These are phyloP conservation scores for Loxodes magnus DNA, from an alignment of 73 alveolate species.

Conservation along the genomic window DNA sequence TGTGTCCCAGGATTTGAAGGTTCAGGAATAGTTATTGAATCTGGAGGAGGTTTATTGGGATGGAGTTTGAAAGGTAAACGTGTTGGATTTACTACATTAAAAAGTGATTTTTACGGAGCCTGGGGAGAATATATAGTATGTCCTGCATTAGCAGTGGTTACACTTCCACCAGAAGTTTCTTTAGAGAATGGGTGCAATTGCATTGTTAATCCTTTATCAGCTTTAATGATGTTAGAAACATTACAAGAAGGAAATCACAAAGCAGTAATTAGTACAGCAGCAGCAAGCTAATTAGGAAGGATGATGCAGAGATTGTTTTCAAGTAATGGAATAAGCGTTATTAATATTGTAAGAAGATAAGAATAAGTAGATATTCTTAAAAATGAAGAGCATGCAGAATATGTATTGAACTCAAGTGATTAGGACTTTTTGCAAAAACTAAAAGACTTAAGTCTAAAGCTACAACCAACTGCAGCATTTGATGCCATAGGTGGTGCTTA, in stretches of 20 bases:
- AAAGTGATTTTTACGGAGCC: conserved; percentile 30
- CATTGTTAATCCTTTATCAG: conserved; percentile 59
- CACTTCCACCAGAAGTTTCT: conserved; percentile 29
- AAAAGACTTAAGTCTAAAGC: conserved; percentile 19
- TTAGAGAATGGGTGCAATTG: conserved; percentile 24
- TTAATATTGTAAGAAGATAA: conserved; percentile 51
- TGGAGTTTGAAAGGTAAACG: conserved; percentile 27
- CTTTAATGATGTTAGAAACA: conserved; percentile 19
- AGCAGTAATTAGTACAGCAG: conserved; percentile 54
- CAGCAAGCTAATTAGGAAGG: conserved; percentile 61
- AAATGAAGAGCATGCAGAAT: conserved; percentile 43
- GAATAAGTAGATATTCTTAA: conserved; percentile 31
- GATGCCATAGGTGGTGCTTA: conserved; percentile 64
- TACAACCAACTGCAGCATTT: conserved; percentile 42
- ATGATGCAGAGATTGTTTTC: conserved; percentile 34
- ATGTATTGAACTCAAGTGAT: conserved; percentile 32
- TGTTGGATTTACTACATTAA: conserved; percentile 31
- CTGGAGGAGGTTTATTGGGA: conserved; percentile 33
- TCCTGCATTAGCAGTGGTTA: conserved; percentile 17
- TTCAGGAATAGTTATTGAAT: conserved; percentile 27
- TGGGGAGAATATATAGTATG: conserved; percentile 44
- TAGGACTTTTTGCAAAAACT: conserved; percentile 48
- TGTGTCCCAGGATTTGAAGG: conserved; percentile 69
- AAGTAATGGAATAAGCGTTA: conserved; percentile 33
- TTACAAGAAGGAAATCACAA: conserved; percentile 25